A percentile compares a stretch with the other conserved stretches of the same genome.
These are phyloP conservation scores for Ascochyta koolunga DNA, from an alignment of 2,329 filamentous ascomycete species.

Conservation along the genomic window DNA sequence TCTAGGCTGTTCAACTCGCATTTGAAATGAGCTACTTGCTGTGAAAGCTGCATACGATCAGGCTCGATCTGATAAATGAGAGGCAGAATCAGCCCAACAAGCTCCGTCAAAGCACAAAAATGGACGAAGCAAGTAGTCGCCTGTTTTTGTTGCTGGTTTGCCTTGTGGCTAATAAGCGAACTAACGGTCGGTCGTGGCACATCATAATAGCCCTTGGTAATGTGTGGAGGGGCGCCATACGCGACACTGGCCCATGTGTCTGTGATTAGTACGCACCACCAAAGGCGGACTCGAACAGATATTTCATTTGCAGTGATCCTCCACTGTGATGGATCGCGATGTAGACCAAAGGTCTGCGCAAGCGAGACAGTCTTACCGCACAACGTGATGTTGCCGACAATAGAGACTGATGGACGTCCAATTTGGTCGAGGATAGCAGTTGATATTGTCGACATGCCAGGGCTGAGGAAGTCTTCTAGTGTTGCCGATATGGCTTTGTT, in stretches of 20 bases:
- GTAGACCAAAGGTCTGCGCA: conserved; percentile 62
- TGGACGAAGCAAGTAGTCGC: conserved; percentile 60
- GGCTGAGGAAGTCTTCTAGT: conserved; percentile 52
- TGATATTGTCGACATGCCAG: conserved; percentile 49
- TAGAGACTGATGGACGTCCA: conserved; percentile 49
- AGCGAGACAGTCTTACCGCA: conserved; percentile 61
- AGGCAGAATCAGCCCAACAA: conserved; percentile 49
- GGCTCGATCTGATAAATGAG: conserved; percentile 47
- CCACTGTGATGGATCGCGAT: conserved; percentile 62
- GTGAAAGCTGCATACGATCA: conserved; percentile 34
- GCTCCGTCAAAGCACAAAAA: conserved; percentile 56
- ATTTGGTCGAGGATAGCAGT: conserved; percentile 50
- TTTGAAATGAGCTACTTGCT: conserved; percentile 41
- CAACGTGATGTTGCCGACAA: conserved; percentile 58
- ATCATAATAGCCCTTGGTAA: conserved; percentile 61
- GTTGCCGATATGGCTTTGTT: conserved; percentile 51
- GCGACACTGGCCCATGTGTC: conserved; percentile 64
- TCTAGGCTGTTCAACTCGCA: conserved; percentile 44
- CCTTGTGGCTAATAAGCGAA: conserved; percentile 45
- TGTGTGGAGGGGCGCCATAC: conserved; percentile 62
- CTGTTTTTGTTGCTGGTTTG: conserved; percentile 48
- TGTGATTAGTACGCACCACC: conserved; percentile 64
- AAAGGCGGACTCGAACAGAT: conserved; percentile 58
- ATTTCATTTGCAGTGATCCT: conserved; percentile 59
- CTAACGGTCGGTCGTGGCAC: conserved; percentile 59